Base-by-base conservation (phyloP, 805 yeast species). In the Lachancea fermentati region DNA sequence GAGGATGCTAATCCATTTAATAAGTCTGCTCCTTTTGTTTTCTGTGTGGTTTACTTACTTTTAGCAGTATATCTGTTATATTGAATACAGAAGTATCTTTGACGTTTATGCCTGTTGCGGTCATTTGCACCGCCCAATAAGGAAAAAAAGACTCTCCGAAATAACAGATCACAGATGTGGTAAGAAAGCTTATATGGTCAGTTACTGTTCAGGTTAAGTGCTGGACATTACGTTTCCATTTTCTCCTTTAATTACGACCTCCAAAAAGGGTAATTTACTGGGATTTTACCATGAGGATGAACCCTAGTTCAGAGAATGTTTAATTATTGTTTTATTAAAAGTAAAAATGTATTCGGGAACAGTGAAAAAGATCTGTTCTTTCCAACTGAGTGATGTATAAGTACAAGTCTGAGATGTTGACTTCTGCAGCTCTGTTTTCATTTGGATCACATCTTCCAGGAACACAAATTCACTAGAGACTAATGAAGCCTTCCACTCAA, bases 1-100 rank as follows among this genome's bases (percentile, higher is more conserved):
- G 49, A 47, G 13, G 60, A 52, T 38, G 47, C 53, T 3, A 58
- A 60, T 22, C 51, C 56, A 1, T 44, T 55, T n/a, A 44, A 52
- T 32, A 37, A 38, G 7, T 26, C 38, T 17, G 36, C 57, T 17
- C 18, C 53, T 26, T 19, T 51, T 31, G 37, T 41, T 12, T 48
- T 51, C 36, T 12, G 50, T 17, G 17, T 45, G 4, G 2, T 41
- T 16, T 45, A 48, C 32, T 12, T 50, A 19, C 15, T 42, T 26
- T 13, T 48, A 29, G 43, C 32, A 13, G 15, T 42, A 22, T 5
- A 37, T 25, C 28, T 39, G 17, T 22, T 22, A 22, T 11, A 22
- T 22, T 22, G 11, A 22, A 7, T 22, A 22, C 26, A 22, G 26
- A 22, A 11, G 11, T 7, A 22, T 22, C 11, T 7, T 7, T 11